Evolutionary conservation across 164 flowering plant species (phyloP).

Genomic region (Tetrastigma voinierianum): DNA sequence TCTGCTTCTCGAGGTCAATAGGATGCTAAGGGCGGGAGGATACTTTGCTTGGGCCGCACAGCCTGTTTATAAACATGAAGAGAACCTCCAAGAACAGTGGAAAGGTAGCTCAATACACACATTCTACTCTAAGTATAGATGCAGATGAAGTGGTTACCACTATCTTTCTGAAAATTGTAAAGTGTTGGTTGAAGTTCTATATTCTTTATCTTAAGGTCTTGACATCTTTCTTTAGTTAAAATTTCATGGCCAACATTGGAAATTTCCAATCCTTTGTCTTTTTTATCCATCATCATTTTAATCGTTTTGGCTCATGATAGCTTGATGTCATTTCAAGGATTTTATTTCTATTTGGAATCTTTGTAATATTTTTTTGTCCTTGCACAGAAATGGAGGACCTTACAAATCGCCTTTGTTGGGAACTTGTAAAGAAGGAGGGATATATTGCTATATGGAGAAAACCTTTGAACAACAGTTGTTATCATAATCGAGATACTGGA

Average conservation of each 20-base stretch:
- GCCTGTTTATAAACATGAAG: conserved; percentile 76
- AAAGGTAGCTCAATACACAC: conserved; percentile 42
- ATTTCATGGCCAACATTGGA: neutral
- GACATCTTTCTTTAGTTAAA: neutral
- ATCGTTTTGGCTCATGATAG: neutral
- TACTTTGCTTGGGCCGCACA: conserved; percentile 91
- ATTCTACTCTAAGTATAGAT: neutral
- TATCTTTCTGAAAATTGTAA: neutral
- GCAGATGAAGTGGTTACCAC: neutral
- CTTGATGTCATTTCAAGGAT: too few relatives aligned
- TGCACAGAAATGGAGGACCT: conserved; percentile 65
- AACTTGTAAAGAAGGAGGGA: conserved; percentile 64
- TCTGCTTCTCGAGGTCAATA: conserved; percentile 74
- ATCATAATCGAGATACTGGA: conserved; percentile 46
- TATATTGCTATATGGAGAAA: conserved; percentile 76
- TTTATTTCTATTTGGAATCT: too few relatives aligned
- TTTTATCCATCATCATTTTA: neutral
- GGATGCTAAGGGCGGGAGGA: conserved; percentile 80
- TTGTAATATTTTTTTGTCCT: neutral
- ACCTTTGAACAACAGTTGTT: conserved; percentile 68
- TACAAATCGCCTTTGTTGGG: conserved; percentile 64
- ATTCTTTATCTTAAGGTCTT: neutral
- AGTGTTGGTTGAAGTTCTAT: neutral
- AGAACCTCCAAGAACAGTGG: conserved; percentile 68
- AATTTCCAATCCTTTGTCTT: neutral